A percentile compares a stretch with the other conserved stretches of the same genome.
Conservation (phyloP, 2,329 filamentous ascomycete genomes). For the Teratosphaeria viscida region DNA sequence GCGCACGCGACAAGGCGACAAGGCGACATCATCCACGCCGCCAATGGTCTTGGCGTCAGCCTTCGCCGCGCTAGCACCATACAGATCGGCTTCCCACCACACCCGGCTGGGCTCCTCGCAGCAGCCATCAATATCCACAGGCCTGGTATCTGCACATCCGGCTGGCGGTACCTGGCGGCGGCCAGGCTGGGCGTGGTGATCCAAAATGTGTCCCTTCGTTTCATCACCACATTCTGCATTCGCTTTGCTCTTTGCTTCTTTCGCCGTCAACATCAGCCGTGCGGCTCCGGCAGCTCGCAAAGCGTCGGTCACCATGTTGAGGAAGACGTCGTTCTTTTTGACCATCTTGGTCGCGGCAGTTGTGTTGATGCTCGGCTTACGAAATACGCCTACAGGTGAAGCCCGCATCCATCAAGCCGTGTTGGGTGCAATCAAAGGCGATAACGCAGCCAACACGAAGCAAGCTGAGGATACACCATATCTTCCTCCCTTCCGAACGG, state of each 20-base stretch:
- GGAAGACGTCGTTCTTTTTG: neutral
- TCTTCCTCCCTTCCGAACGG: conserved; percentile 48
- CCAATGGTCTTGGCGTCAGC: neutral
- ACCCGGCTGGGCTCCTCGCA: neutral
- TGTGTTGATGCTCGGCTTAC: conserved; percentile 17
- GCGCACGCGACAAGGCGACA: neutral
- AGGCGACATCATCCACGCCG: neutral
- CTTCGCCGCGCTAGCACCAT: neutral
- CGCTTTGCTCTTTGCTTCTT: neutral
- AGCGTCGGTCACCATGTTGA: neutral
- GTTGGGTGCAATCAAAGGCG: conserved; percentile 1
- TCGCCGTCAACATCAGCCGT: neutral
- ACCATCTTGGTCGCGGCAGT: conserved; percentile 2
- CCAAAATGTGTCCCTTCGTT: neutral
- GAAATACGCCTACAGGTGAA: conserved; percentile 12
- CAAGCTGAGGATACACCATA: conserved; percentile 26
- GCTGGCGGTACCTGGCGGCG: neutral
- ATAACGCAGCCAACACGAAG: conserved; percentile 1
- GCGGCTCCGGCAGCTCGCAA: neutral
- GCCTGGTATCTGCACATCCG: neutral
- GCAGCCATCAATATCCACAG: neutral
- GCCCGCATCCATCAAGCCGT: conserved; percentile 9
- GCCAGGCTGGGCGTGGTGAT: neutral
- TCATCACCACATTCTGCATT: conserved; percentile 1
- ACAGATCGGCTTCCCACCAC: neutral